Evolutionary conservation across 192 early-diverging fungal genomes (phyloP).

Genomic region (Thoreauomyces humboldtii): DNA sequence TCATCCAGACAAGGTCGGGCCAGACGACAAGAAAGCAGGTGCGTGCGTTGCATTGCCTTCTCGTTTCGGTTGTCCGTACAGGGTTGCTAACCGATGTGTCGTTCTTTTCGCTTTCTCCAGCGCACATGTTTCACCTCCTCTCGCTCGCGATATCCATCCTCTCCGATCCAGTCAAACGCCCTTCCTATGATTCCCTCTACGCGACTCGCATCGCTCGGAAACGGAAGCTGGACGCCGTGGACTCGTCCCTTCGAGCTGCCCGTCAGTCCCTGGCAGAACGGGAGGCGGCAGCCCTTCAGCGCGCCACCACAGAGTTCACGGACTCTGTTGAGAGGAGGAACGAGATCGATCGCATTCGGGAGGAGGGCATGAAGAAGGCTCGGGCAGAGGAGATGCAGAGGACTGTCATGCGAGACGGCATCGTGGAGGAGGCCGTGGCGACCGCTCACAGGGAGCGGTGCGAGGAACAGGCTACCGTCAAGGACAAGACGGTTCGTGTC

Average conservation of each 20-base stretch:
- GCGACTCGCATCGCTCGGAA: conserved; percentile 27
- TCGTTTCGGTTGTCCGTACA: too few species aligned
- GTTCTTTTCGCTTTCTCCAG: conserved; percentile 37
- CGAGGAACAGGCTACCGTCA: conserved; percentile 3
- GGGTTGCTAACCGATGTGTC: not conserved
- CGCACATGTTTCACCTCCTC: conserved; percentile 86
- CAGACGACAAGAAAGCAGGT: conserved; percentile 37
- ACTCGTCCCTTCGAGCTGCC: conserved; percentile 14
- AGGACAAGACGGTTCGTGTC: conserved; percentile 15
- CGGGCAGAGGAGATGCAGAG: conserved; percentile 24
- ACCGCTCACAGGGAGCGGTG: not conserved
- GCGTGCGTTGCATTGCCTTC: too few species aligned
- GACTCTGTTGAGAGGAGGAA: conserved; percentile 18
- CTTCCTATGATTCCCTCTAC: conserved; percentile 67
- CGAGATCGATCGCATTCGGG: conserved; percentile 25
- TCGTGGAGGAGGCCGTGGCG: conserved; percentile 2
- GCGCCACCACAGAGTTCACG: conserved; percentile 1
- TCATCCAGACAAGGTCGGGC: conserved; percentile 69
- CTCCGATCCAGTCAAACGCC: conserved; percentile 76
- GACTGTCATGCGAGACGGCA: conserved; percentile 12
- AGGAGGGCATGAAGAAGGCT: conserved; percentile 20
- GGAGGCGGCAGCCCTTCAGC: conserved; percentile 19
- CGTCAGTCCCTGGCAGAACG: conserved; percentile 20
- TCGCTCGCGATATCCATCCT: conserved; percentile 86
- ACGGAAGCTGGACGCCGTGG: conserved; percentile 26